These are phyloP conservation scores for Phytopythium montanum DNA, from an alignment of 352 stramenopile genomes.

Conservation along the genomic window DNA sequence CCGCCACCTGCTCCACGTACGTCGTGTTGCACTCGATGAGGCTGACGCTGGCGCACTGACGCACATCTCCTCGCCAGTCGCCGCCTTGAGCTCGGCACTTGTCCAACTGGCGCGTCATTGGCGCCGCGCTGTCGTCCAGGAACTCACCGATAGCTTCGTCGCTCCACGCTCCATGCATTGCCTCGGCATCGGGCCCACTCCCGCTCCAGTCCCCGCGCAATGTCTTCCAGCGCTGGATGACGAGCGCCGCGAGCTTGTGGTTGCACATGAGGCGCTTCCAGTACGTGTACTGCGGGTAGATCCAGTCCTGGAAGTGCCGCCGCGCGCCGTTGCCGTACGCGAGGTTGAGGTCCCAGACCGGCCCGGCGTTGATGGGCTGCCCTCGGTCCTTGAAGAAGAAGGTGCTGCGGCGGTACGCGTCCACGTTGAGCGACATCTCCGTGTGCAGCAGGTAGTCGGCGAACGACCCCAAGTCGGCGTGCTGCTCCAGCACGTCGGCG, in stretches of 20 bases:
- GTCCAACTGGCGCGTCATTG: slow-evolving; percentile 40
- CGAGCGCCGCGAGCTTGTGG: slow-evolving; percentile 63
- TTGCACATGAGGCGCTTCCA: slow-evolving; percentile 83
- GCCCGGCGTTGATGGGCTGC: slow-evolving; percentile 71
- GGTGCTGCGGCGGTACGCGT: slow-evolving; percentile 73
- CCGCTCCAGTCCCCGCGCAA: slow-evolving; percentile 30
- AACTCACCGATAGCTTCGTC: slow-evolving; percentile 48
- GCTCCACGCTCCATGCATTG: slow-evolving; percentile 34
- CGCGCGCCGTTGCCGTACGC: slow-evolving; percentile 69
- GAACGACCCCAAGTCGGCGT: slow-evolving; percentile 68
- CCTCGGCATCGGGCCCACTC: slow-evolving; percentile 8
- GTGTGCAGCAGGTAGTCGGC: slow-evolving; percentile 80
- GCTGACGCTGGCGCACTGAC: slow-evolving; percentile 56
- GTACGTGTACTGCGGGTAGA: slow-evolving; percentile 72
- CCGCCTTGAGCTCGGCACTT: slow-evolving; percentile 36
- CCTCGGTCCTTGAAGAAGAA: slow-evolving; percentile 80
- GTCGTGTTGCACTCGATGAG: slow-evolving; percentile 51
- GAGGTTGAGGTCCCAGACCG: slow-evolving; percentile 80
- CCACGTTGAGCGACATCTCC: slow-evolving; percentile 79
- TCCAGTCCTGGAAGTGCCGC: slow-evolving; percentile 56
- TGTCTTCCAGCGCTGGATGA: slow-evolving; percentile 76
- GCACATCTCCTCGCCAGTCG: slow-evolving; percentile 44
- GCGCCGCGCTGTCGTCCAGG: slow-evolving; percentile 39
- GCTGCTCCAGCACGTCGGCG: slow-evolving; percentile 42
- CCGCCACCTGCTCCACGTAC: slow-evolving; percentile 45